Evolutionary conservation across 1,284 basidiomycete species (phyloP).

Genomic region (Fomes fomentarius): DNA sequence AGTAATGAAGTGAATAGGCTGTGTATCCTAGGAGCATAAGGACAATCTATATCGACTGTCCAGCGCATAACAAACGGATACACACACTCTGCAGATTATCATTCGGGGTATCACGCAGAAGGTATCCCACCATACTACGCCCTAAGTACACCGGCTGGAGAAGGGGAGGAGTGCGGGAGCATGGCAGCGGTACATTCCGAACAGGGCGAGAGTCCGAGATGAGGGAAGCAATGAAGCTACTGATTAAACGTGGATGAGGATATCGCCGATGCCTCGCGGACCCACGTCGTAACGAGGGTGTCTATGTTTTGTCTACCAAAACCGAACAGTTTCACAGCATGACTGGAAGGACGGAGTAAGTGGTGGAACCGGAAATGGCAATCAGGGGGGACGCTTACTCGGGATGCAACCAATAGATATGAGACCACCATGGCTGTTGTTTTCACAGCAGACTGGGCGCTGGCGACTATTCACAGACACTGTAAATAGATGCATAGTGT

Average conservation of each 20-base stretch:
- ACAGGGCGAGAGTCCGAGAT: slow-evolving; percentile 7
- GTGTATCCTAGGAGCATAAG: too few relatives aligned
- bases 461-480: slow-evolving; percentile 1
- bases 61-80: neutral
- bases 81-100: neutral
- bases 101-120: slow-evolving; percentile 14
- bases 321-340: slow-evolving; percentile 4
- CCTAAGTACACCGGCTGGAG: neutral
- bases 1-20: too few relatives aligned
- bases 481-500: too few relatives aligned
- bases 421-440: slow-evolving; percentile 17
- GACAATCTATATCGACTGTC: too few relatives aligned
- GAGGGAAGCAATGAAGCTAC: slow-evolving; percentile 12
- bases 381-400: slow-evolving; percentile 7
- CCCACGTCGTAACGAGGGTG: slow-evolving; percentile 1
- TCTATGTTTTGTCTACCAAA: slow-evolving; percentile 8
- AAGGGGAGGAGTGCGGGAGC: too few relatives aligned
- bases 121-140: slow-evolving; percentile 1
- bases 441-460: slow-evolving; percentile 23
- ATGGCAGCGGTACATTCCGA: slow-evolving; percentile 14
- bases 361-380: too few relatives aligned
- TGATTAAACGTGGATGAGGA: slow-evolving; percentile 17
- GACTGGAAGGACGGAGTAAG: slow-evolving; percentile 1
- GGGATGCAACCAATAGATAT: slow-evolving; percentile 25
- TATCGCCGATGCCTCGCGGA: slow-evolving; percentile 8